Conservation (phyloP, 1,284 basidiomycete species). For the Pseudozyma pruni region DNA sequence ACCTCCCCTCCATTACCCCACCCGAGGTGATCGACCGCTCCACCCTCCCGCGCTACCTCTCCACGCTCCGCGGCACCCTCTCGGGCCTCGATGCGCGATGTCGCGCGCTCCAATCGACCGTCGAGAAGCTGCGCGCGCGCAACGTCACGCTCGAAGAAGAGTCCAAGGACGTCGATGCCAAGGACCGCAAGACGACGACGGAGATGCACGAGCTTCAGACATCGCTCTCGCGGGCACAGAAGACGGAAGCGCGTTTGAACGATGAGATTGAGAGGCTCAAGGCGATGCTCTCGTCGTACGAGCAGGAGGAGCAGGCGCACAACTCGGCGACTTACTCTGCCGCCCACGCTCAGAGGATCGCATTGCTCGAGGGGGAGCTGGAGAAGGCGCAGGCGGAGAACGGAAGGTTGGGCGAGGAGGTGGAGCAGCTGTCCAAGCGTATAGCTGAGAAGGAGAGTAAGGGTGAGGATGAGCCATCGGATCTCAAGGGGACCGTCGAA, state of each 20-base stretch:
- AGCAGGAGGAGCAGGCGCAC: constrained; percentile 58
- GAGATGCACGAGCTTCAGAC: constrained; percentile 60
- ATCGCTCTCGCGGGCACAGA: constrained; percentile 13
- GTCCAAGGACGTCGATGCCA: constrained; percentile 45
- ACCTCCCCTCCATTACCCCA: constrained; percentile 5
- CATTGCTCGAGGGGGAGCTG: constrained; percentile 53
- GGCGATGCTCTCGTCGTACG: constrained; percentile 44
- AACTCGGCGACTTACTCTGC: constrained; percentile 49
- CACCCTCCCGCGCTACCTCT: constrained; percentile 50
- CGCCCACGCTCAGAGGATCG: constrained; percentile 60
- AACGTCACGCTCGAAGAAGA: constrained; percentile 42
- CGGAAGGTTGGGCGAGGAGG: neutral
- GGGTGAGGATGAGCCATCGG: neutral
- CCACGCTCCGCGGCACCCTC: constrained; percentile 45
- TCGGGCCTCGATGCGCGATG: constrained; percentile 46
- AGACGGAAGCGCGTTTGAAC: constrained; percentile 16
- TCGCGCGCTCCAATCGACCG: constrained; percentile 20
- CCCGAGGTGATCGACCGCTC: constrained; percentile 30
- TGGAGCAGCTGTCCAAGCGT: constrained; percentile 8
- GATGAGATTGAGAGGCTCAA: constrained; percentile 51
- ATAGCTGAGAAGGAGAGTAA: constrained; percentile 22
- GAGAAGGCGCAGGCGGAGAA: constrained; percentile 31
- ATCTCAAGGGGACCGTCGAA: constrained; percentile 1
- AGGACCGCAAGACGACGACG: constrained; percentile 49
- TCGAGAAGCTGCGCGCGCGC: constrained; percentile 42